Evolutionary conservation across 805 yeast genomes (phyloP), one percentile per base, ranked within the genome.

Genomic region (Priceomyces castillae): DNA sequence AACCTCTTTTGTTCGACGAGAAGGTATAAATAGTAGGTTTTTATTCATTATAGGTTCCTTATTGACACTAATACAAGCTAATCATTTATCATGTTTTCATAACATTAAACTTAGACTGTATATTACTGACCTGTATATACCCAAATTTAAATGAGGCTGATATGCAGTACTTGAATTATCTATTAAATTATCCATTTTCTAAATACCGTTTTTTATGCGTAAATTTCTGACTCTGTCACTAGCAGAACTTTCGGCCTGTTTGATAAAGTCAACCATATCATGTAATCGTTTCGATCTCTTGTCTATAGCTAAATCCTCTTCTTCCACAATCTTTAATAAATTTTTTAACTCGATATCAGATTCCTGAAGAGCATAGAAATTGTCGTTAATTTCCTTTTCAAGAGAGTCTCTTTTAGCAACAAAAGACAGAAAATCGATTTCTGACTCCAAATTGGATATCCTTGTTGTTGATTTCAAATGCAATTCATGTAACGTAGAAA

Each of bases 21-120:
- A 65, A 0, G 86, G 85, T 2, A 82, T 62, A 45, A 65, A 67
- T 14, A 81, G 56, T 31, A 81, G 58, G 46, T 79, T 78, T 36
- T 59, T 49, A 28, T 42, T 45, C 57, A 53, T 55, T 7, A 19
- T 28, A 19, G 14, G 14, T 18, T 14, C 12, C 9, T 5, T 23
- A 22, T 12, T 20, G 4, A 10, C 18, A 34, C 25, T 18, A 33
- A 30, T 6, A 5, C 10, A 30, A 7, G 34, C 17, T 30, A 6
- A 30, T 6, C 7, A n/a, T n/a, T 7, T 15, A 15, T 15, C 12
- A 16, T 16, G 22, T 12, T 18, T 18, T 9, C 31, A 28, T 12
- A 28, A 28, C 10, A 28, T 28, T 28, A 28, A 12, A 6, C 26
- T 23, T 23, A 23, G 26, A 23, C 9, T 23, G 26, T 23, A 23